Evolutionary conservation across 805 yeast species (phyloP).

Genomic region (Metahyphopichia silvanorum): DNA sequence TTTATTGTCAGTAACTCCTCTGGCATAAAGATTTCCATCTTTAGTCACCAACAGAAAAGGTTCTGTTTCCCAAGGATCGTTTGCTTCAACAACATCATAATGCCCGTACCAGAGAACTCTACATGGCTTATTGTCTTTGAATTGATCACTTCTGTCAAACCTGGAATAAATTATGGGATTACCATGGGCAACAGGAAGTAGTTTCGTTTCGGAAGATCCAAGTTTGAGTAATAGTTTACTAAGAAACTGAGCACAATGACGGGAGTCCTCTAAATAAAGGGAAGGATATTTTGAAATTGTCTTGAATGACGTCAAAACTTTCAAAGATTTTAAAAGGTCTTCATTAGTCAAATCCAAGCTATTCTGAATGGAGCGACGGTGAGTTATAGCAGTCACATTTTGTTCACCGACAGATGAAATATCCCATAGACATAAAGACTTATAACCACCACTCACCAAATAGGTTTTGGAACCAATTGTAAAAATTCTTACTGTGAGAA

Average conservation of each 20-base stretch:
- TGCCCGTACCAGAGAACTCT: conserved; percentile 90
- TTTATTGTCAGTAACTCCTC: conserved; percentile 94
- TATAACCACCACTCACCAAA: conserved; percentile 70
- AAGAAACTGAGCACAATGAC: conserved; percentile 81
- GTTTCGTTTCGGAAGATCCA: conserved; percentile 66
- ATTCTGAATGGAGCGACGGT: not conserved
- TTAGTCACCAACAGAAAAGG: conserved; percentile 75
- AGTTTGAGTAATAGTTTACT: conserved; percentile 56
- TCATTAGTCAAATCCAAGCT: conserved; percentile 37
- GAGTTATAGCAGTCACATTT: no score
- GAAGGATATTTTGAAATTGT: conserved; percentile 77
- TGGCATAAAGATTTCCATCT: conserved; percentile 83
- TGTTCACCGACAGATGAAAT: conserved; percentile 21
- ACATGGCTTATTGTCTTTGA: conserved; percentile 1
- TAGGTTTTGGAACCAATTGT: conserved; percentile 31
- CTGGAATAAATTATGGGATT: conserved; percentile 84
- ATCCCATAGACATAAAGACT: conserved; percentile 73
- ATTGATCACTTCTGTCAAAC: conserved; percentile 47
- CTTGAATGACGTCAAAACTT: conserved; percentile 60
- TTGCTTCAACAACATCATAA: conserved; percentile 88
- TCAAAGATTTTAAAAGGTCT: conserved; percentile 58
- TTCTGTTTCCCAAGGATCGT: conserved; percentile 68
- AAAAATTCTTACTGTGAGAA: conserved; percentile 55
- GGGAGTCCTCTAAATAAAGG: conserved; percentile 69
- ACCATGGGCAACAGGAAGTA: conserved; percentile 71